Base-by-base conservation (phyloP, 176 grass and related monocot species). In the Neostapfia colusana region DNA sequence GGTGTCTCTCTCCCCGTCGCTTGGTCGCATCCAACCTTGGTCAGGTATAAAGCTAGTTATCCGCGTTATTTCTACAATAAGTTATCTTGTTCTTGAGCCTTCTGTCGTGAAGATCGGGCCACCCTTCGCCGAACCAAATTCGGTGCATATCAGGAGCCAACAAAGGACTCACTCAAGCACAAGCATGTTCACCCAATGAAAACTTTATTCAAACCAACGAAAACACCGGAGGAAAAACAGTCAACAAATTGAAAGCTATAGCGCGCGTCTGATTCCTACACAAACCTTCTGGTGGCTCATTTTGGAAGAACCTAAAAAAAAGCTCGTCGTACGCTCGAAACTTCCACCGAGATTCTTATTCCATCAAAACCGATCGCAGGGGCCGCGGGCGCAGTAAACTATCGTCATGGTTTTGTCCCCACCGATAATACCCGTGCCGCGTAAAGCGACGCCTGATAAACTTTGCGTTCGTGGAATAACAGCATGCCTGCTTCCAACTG, bases 281-380 rank as follows among this genome's bases (percentile, higher is more conserved):
- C 17, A 65, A 63, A 16, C 21, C 21, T 64, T 70, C 9, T 40
- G 36, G 24, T 49, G 8, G 49, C 39, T 13, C 16, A n/a, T n/a
- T 50, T 48, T 2, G 18, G 69, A 68, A 74, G 49, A 28, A 18
- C 67, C 18, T 26, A 44, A 45, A 48, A 37, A 69, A 7, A 53
- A 46, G 39, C 1, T 21, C 23, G 43, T 43, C 53, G n/a, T n/a
- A n/a, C 24, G 18, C 55, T 36, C 65, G 65, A 78, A 63, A 51
- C 44, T 78, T 77, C 73, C 73, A 63, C 76, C n/a, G 5, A 54
- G 73, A 77, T 83, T 69, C 51, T 27, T 35, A 14, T 10, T 35
- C 16, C 28, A 58, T 13, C 12, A 5, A 44, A n/a, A 72, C 26
- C 6, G 45, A 13, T 20, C 23, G 18, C n/a, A 26, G 25, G 75